These are phyloP conservation scores for Aristolochia contorta DNA, from an alignment of 164 flowering plant species.

Conservation along the genomic window DNA sequence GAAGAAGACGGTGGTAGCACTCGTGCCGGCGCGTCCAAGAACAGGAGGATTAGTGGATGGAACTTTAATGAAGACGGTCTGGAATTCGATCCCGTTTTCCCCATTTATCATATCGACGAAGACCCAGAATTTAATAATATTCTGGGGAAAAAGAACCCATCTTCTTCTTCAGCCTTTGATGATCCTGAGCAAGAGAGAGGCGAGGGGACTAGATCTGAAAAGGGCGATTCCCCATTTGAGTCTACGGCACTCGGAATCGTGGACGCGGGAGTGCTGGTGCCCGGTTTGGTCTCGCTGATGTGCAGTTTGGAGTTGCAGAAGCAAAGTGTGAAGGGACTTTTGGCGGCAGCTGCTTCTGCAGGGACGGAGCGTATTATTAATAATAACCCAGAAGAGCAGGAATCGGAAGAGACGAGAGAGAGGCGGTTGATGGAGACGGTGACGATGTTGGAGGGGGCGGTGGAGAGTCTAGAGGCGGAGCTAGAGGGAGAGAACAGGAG, in stretches of 20 bases:
- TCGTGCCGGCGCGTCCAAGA: slow-evolving; percentile 12
- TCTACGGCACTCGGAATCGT: background rate
- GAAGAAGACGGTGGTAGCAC: slow-evolving; percentile 23
- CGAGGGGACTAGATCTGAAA: background rate
- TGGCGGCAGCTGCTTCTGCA: slow-evolving; percentile 15
- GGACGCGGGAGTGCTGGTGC: slow-evolving; percentile 17
- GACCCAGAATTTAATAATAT: slow-evolving; percentile 12
- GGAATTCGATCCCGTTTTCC: slow-evolving; percentile 57
- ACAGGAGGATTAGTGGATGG: slow-evolving; percentile 88
- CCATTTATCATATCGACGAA: slow-evolving; percentile 10
- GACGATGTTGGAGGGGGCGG: slow-evolving; percentile 16
- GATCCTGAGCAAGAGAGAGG: slow-evolving; percentile 2
- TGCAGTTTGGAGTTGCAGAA: slow-evolving; percentile 42
- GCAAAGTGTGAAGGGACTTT: slow-evolving; percentile 23
- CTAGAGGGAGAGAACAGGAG: slow-evolving; percentile 43
- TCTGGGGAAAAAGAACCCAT: background rate
- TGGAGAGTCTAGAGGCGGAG: slow-evolving; percentile 30
- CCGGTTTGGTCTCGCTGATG: slow-evolving; percentile 20
- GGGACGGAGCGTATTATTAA: too few relatives aligned
- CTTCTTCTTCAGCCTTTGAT: background rate
- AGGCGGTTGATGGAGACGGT: slow-evolving; percentile 20
- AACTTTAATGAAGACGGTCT: slow-evolving; percentile 60
- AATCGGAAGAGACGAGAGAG: slow-evolving; percentile 4
- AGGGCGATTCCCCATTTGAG: background rate
- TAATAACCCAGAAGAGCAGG: too few relatives aligned